Percentiles rank a stretch among this genome's conserved stretches.
phyloP scores from a whole-genome alignment of 768 basidiomycete genomes.

The Crepidotus variabilis region DNA sequence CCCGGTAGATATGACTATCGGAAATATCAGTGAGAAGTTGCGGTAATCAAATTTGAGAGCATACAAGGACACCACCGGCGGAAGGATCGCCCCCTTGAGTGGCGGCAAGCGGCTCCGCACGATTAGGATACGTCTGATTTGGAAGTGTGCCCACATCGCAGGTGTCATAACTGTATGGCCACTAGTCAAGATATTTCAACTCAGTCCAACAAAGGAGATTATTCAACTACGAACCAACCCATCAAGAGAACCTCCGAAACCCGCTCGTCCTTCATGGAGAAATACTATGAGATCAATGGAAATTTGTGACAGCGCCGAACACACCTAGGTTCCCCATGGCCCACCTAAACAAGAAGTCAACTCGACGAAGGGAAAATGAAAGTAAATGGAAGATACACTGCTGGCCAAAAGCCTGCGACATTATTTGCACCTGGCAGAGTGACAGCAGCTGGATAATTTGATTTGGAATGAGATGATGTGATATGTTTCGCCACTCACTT shows the following conservation, averaged over 20 bases:
- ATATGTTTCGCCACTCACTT: conserved; percentile 18
- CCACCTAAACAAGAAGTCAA: conserved; percentile 30
- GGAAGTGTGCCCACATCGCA: conserved; percentile 81
- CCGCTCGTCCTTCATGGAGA: conserved; percentile 54
- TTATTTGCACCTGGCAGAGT: conserved; percentile 2
- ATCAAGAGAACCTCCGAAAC: conserved; percentile 69
- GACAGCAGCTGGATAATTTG: conserved; percentile 18
- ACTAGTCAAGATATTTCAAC: conserved; percentile 24
- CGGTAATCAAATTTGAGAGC: background rate
- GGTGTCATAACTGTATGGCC: conserved; percentile 70
- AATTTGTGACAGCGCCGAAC: background rate
- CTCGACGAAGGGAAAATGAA: background rate
- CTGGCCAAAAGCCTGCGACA: conserved; percentile 29
- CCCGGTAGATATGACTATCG: background rate
- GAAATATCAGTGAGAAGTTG: background rate
- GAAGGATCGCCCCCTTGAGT: conserved; percentile 38
- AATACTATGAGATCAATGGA: conserved; percentile 30
- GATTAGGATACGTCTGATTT: conserved; percentile 75
- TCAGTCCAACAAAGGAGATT: background rate
- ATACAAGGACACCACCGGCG: conserved; percentile 36
- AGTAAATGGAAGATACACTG: conserved; percentile 24
- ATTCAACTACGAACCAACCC: conserved; percentile 47
- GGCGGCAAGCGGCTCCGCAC: conserved; percentile 43
- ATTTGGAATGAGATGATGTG: background rate
- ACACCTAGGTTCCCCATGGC: conserved; percentile 52